Base-by-base conservation (phyloP, 768 basidiomycete species). In the Collybiopsis confluens region DNA sequence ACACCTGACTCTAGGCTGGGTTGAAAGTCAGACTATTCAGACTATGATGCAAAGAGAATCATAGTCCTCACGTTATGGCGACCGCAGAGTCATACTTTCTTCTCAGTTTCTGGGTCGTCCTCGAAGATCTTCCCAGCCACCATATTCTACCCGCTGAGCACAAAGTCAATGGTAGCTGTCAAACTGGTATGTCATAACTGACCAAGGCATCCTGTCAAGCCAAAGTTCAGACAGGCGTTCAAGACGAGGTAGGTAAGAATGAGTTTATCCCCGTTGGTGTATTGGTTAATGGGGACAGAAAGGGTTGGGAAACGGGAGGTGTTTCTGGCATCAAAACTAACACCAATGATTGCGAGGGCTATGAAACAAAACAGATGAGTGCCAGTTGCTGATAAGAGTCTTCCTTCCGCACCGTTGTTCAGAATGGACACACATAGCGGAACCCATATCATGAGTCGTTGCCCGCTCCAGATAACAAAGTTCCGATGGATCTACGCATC, bases 61-160 rank as follows among this genome's bases (percentile, higher is more conserved):
- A 6, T 13, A 33, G 30, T 33, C 30, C 44, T 45, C 44, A 45
- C 44, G 44, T 45, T 45, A 45, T 45, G 28, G 44, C 44, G n/a
- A 45, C 44, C 23, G 27, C 44, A 2, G 44, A 45, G 18, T 45
- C 15, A 27, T 45, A 45, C 13, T 27, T 45, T n/a, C 15, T 27
- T 30, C 27, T 45, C 44, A 45, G 20, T 27, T 23, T 24, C 5
- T 45, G 44, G 7, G 11, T 16, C 20, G 24, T 27, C 4, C 26
- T 6, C 15, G 24, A 9, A 9, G 18, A 27, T n/a, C 24, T 45
- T 7, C 44, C 27, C 3, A 30, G 26, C 44, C 44, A 45, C 44
- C 44, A 45, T 13, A 45, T 27, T 16, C 44, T 45, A 13, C 44
- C 44, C 24, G 44, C 44, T 45, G 20, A 6, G 28, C 1, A 30